Evolutionary conservation across 1,284 basidiomycete genomes (phyloP).

Genomic region (Phellinidium pouzarii): DNA sequence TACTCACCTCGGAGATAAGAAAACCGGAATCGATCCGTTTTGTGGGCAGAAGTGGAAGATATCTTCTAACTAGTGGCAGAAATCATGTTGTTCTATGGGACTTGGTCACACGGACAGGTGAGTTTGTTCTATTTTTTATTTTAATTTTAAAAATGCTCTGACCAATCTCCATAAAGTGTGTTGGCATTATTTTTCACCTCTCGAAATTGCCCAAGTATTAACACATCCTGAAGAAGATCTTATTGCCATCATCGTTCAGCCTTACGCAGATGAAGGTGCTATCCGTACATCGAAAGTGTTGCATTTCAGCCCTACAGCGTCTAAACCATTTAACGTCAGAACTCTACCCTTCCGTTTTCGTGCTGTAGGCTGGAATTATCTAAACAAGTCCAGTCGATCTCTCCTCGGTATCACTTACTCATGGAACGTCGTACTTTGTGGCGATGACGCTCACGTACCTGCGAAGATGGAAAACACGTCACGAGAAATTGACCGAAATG

Average conservation of each 20-base stretch:
- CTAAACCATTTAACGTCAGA: slow-evolving; percentile 35
- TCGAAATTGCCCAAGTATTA: slow-evolving; percentile 39
- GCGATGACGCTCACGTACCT: slow-evolving; percentile 41
- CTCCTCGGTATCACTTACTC: slow-evolving; percentile 61
- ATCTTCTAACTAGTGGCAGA: slow-evolving; percentile 48
- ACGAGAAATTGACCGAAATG: slow-evolving; percentile 35
- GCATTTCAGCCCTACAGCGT: slow-evolving; percentile 43
- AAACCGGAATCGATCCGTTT: slow-evolving; percentile 47
- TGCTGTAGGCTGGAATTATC: slow-evolving; percentile 42
- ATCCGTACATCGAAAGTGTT: slow-evolving; percentile 36
- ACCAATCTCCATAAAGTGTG: slow-evolving; percentile 36
- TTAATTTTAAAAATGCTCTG: slow-evolving; percentile 13
- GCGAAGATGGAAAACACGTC: slow-evolving; percentile 38
- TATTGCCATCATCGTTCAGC: slow-evolving; percentile 49
- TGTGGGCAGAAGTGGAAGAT: slow-evolving; percentile 57
- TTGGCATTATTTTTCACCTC: slow-evolving; percentile 46
- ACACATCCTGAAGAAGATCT: slow-evolving; percentile 50
- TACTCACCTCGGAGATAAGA: slow-evolving; percentile 53
- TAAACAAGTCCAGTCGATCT: slow-evolving; percentile 35
- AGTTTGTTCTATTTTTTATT: slow-evolving; percentile 21
- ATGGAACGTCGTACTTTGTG: slow-evolving; percentile 59
- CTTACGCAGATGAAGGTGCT: slow-evolving; percentile 25
- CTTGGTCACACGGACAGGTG: slow-evolving; percentile 64
- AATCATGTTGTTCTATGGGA: slow-evolving; percentile 75
- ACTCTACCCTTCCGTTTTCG: slow-evolving; percentile 56